phyloP scores from a whole-genome alignment of 164 flowering plant species.

The Annona cherimola region DNA sequence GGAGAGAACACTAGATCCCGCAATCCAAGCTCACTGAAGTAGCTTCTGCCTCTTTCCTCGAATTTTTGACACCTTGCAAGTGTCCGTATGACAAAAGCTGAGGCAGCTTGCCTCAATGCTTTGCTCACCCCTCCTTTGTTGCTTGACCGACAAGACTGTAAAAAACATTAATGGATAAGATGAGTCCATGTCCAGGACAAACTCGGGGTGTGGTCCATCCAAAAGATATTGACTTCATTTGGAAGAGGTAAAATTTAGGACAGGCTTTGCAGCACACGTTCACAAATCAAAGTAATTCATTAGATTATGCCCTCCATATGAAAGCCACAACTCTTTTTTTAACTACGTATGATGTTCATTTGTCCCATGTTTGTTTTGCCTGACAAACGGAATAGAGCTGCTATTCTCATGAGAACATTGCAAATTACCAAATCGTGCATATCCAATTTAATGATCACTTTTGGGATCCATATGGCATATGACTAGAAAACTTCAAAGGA shows the following conservation, averaged over 20 bases:
- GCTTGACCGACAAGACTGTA: slow-evolving; percentile 53
- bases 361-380: not conserved
- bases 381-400: not conserved
- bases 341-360: not conserved
- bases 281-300: not conserved
- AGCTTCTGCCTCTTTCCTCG: slow-evolving; percentile 55
- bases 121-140: slow-evolving; percentile 34
- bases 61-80: slow-evolving; percentile 52
- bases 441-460: too few species aligned
- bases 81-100: slow-evolving; percentile 63
- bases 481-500: too few species aligned
- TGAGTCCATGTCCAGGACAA: not conserved
- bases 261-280: not conserved
- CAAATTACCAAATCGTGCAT: too few species aligned
- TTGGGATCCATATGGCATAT: too few species aligned
- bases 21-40: slow-evolving; percentile 53
- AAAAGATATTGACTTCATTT: too few species aligned
- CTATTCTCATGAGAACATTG: too few species aligned
- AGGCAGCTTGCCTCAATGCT: slow-evolving; percentile 60
- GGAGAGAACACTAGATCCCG: slow-evolving; percentile 43
- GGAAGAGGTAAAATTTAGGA: not conserved
- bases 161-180: slow-evolving; percentile 1
- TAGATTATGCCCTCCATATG: not conserved
- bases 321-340: not conserved
- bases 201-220: not conserved